Evolutionary conservation across 345 rosid genomes (phyloP), one percentile per base, ranked within the genome.

Genomic region (Populus alba): DNA sequence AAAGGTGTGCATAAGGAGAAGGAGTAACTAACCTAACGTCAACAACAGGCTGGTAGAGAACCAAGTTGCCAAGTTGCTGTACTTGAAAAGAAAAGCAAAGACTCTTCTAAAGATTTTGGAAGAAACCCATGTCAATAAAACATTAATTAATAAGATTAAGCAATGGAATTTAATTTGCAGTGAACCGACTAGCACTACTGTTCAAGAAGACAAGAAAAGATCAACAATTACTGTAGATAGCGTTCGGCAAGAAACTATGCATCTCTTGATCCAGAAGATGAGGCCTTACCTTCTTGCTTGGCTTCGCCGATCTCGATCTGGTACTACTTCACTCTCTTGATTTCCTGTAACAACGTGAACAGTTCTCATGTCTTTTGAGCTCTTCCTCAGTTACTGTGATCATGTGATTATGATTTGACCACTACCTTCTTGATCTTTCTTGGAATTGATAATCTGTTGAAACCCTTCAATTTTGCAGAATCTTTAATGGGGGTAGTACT

Each of bases 241-340:
- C 53, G 1, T 2, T 20, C 18, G 59, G n/a, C 59, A 53, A 23
- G 8, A 63, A 27, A 63, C 5, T 10, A 25, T 84, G 86, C 84
- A 85, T 85, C 90, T 81, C 76, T 31, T 90, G 59, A 88, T 85
- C 90, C 88, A 87, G 77, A 92, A 87, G 86, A 77, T 91, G 80
- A 89, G 85, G 27, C 85, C 80, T 72, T 83, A 78, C 71, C 89
- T 87, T 79, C 92, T 87, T 31, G 81, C 88, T 0, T 90, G 94
- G 96, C 92, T 90, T 75, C 91, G 77, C 45, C 89, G 98, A 81
- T 87, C 98, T 83, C 92, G 89, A 78, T 88, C 96, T 65, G 90
- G 95, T 94, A 72, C 53, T 35, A 41, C 55, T 75, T 23, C 29
- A 2, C 70, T 43, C 1, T 33, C 12, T 68, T 13, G 35, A 1